Evolutionary conservation across 805 yeast species (phyloP).

Genomic region (Cyberlindnera lachancei): DNA sequence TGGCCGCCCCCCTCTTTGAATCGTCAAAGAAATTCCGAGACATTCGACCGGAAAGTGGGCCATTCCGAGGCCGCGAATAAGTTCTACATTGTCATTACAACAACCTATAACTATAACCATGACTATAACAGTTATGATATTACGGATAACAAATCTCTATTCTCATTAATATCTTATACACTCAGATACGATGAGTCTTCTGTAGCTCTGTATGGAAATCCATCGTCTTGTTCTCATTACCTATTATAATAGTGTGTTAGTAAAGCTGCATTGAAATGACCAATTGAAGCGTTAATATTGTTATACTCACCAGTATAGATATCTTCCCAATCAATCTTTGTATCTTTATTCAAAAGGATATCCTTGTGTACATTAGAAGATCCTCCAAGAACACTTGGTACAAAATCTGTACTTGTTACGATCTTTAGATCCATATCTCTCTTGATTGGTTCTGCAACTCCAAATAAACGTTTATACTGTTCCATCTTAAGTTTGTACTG

Average conservation of each 20-base stretch:
- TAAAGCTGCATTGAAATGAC: neutral
- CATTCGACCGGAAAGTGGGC: no score
- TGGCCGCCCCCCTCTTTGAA: no score
- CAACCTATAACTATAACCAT: no score
- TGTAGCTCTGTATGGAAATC: constrained; percentile 76
- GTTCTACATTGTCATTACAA: no score
- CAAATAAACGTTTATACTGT: constrained; percentile 74
- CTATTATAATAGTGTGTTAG: constrained; percentile 25
- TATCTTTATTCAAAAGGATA: constrained; percentile 71
- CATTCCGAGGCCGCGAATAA: no score
- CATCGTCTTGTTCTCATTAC: constrained; percentile 29
- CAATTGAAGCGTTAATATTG: neutral
- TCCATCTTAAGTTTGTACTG: constrained; percentile 67
- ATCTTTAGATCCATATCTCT: constrained; percentile 83
- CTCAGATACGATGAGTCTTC: constrained; percentile 32
- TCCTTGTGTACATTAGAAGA: constrained; percentile 60
- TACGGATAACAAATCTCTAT: no score
- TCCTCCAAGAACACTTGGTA: constrained; percentile 57
- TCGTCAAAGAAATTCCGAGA: no score
- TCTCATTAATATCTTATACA: no score
- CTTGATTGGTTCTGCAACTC: constrained; percentile 89
- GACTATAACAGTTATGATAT: no score
- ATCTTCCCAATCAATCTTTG: constrained; percentile 89
- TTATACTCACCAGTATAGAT: constrained; percentile 48
- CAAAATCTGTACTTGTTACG: constrained; percentile 61